These are phyloP conservation scores for Solanum aculeatissimum DNA, from an alignment of 305 asterid genomes.

Conservation along the genomic window DNA sequence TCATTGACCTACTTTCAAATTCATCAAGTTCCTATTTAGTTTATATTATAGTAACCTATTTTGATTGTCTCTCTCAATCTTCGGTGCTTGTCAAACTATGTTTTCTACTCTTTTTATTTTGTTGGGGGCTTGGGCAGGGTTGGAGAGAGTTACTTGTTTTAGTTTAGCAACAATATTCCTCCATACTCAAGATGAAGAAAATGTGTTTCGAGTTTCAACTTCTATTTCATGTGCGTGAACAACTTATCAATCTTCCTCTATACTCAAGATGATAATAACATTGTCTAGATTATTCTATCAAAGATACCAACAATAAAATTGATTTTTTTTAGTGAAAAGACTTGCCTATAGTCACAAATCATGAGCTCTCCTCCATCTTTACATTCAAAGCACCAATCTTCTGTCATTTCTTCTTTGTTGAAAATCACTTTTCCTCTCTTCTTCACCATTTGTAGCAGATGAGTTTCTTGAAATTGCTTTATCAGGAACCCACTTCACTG, in stretches of 20 bases:
- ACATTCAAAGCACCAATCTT: no score
- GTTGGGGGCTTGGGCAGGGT: no score
- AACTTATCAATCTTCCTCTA: neutral
- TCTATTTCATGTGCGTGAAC: neutral
- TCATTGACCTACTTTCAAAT: neutral
- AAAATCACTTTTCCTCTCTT: neutral
- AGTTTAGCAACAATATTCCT: neutral
- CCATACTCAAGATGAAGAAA: neutral
- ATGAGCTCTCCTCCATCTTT: no score
- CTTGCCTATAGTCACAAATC: no score
- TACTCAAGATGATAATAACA: neutral
- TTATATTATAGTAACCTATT: neutral
- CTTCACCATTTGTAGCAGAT: neutral
- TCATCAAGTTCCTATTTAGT: neutral
- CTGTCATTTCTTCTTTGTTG: neutral
- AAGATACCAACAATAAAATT: no score
- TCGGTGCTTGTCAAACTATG: neutral
- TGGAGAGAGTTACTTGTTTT: neutral
- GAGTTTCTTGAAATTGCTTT: neutral
- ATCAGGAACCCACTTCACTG: neutral
- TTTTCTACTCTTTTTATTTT: neutral
- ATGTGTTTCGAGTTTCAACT: neutral
- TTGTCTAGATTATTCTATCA: no score
- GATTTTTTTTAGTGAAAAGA: no score
- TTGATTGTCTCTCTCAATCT: neutral